Base-by-base conservation (phyloP, 1,284 basidiomycete species). In the Heimioporus retisporus region DNA sequence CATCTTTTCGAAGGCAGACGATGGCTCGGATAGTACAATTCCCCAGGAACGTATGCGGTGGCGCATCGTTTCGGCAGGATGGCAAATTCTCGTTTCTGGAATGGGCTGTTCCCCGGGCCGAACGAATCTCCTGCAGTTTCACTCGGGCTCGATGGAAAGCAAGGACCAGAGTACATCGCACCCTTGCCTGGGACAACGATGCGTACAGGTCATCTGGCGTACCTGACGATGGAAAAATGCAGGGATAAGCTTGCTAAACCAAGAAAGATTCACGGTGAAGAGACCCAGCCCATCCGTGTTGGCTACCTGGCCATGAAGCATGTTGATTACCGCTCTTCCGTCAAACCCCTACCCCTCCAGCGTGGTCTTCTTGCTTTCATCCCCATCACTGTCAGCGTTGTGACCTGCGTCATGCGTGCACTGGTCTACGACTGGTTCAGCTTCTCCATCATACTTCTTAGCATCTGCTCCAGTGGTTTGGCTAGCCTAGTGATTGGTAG, bases 11-110 rank as follows among this genome's bases (percentile, higher is more conserved):
- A 61, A 48, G 69, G 69, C 6, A 71, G 72, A 51, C 73, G 66
- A 10, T 79, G 71, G 72, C 56, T 80, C 21, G 78, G 78, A 6
- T 80, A 78, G 79, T 80, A 69, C 59, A 80, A 79, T 19, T 73
- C 75, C 11, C 78, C 78, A 4, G 78, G 78, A 21, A 73, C 75
- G 55, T 79, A 77, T 48, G 64, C 60, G 1, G 55, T 79, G 14
- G 78, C 75, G 15, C 75, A 72, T 51, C 68, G 69, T 15, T 80
- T 77, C 42, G 77, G 73, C 13, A 54, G 63, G 53, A 71, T 79
- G 61, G 79, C 79, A 0, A 70, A 74, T 44, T 73, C 75, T 14
- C 64, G 67, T 19, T 66, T 79, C 28, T 80, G 77, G 75, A 65
- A 72, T 31, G 73, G 75, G 2, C 53, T 80, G 10, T 80, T 76